Conservation (phyloP, 768 basidiomycete species). For the Calocybe gangraenosa region DNA sequence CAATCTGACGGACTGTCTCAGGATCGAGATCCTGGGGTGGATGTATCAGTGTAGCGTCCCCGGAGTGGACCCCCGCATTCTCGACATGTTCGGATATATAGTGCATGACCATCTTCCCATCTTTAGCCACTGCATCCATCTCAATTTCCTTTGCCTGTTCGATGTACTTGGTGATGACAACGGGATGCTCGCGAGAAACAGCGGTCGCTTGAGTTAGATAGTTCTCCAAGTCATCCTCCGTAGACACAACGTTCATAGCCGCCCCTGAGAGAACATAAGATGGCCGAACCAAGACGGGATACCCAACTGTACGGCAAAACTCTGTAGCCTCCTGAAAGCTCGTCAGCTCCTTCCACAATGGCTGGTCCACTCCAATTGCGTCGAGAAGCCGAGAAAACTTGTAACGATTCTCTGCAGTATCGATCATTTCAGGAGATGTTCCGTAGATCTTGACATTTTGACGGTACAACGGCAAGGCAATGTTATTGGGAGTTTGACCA, state of each 20-base stretch:
- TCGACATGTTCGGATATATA: slow-evolving; percentile 99
- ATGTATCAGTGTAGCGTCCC: slow-evolving; percentile 96
- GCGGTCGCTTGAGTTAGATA: slow-evolving; percentile 95
- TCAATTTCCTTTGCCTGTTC: slow-evolving; percentile 99
- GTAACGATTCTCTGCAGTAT: slow-evolving; percentile 98
- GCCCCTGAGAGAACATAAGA: slow-evolving; percentile 99
- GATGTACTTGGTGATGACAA: slow-evolving; percentile 99
- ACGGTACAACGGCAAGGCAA: slow-evolving; percentile 90
- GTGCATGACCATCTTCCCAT: slow-evolving; percentile 99
- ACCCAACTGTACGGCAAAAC: slow-evolving; percentile 93
- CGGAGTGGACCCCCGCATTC: slow-evolving; percentile 98
- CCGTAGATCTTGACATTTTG: slow-evolving; percentile 99
- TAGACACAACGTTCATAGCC: slow-evolving; percentile 99
- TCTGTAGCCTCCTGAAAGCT: slow-evolving; percentile 81
- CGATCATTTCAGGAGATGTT: slow-evolving; percentile 99
- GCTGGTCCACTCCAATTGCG: slow-evolving; percentile 98
- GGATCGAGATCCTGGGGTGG: slow-evolving; percentile 98
- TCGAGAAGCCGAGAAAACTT: slow-evolving; percentile 98
- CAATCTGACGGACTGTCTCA: slow-evolving; percentile 92
- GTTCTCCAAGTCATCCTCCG: slow-evolving; percentile 82
- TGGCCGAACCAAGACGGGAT: slow-evolving; percentile 93
- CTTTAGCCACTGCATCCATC: slow-evolving; percentile 98
- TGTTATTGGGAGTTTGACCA: slow-evolving; percentile 98
- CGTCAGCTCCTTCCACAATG: slow-evolving; percentile 94
- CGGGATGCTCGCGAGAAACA: slow-evolving; percentile 93